Evolutionary conservation across 495 filamentous ascomycete species (phyloP).

Genomic region (Daldinia childiae): DNA sequence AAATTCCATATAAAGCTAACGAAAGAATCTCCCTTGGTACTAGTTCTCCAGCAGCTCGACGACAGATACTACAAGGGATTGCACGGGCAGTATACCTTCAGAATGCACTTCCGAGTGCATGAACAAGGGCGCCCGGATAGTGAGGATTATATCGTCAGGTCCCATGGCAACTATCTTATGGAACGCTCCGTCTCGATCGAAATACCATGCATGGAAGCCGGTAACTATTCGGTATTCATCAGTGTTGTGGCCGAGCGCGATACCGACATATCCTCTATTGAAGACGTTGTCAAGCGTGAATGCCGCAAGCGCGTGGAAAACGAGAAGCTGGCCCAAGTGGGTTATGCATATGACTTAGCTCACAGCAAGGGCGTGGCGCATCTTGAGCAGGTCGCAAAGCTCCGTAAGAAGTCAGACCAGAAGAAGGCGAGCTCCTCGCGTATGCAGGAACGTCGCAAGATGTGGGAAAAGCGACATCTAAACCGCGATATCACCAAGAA

Average conservation of each 20-base stretch:
- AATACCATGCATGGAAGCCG: slow-evolving; percentile 71
- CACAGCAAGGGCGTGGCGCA: slow-evolving; percentile 78
- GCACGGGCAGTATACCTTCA: slow-evolving; percentile 80
- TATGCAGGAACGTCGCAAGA: slow-evolving; percentile 53
- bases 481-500: slow-evolving; percentile 49
- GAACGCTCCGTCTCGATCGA: slow-evolving; percentile 60
- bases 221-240: slow-evolving; percentile 83
- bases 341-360: slow-evolving; percentile 87
- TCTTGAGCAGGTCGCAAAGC: slow-evolving; percentile 67
- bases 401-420: slow-evolving; percentile 58
- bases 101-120: slow-evolving; percentile 89
- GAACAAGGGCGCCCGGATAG: slow-evolving; percentile 71
- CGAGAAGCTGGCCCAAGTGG: slow-evolving; percentile 87
- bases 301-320: slow-evolving; percentile 69
- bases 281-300: slow-evolving; percentile 75
- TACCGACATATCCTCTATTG: slow-evolving; percentile 62
- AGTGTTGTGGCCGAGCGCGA: slow-evolving; percentile 77
- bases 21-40: slow-evolving; percentile 74
- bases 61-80: slow-evolving; percentile 87
- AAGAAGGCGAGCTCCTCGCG: slow-evolving; percentile 60
- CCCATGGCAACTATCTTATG: slow-evolving; percentile 74
- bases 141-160: slow-evolving; percentile 87
- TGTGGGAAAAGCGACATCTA: slow-evolving; percentile 60
- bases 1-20: slow-evolving; percentile 82
- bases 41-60: slow-evolving; percentile 90